Evolutionary conservation across 1,139 yeast genomes (phyloP).

Genomic region (Chernovozyma aurita): DNA sequence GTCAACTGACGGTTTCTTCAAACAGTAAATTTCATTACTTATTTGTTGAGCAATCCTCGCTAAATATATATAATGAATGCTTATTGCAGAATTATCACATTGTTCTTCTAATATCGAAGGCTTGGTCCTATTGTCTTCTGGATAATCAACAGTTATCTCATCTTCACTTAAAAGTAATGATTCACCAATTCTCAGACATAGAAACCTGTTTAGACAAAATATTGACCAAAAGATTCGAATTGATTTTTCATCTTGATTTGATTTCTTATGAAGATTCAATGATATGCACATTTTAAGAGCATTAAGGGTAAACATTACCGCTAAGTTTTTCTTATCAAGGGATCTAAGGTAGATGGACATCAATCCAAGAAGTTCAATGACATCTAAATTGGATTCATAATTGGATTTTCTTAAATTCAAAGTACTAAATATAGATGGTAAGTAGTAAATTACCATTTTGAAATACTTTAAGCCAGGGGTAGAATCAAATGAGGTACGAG

Average conservation of each 20-base stretch:
- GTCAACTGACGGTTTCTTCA: slow-evolving; percentile 14
- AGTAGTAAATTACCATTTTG: slow-evolving; percentile 15
- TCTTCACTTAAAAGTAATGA: slow-evolving; percentile 19
- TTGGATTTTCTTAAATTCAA: slow-evolving; percentile 1
- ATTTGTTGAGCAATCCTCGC: slow-evolving; percentile 24
- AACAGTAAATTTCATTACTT: slow-evolving; percentile 17
- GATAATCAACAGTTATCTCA: slow-evolving; percentile 14
- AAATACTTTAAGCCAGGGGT: slow-evolving; percentile 23
- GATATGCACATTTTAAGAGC: slow-evolving; percentile 26
- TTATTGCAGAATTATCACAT: slow-evolving; percentile 8
- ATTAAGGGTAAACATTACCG: slow-evolving; percentile 19
- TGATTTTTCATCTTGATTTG: slow-evolving; percentile 6
- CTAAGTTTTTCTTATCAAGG: slow-evolving; percentile 25
- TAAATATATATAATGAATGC: slow-evolving; percentile 19
- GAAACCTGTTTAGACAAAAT: slow-evolving; percentile 25
- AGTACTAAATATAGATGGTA: slow-evolving; percentile 15
- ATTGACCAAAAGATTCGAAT: slow-evolving; percentile 18
- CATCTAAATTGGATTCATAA: slow-evolving; percentile 12
- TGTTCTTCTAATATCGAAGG: background rate
- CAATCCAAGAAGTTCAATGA: slow-evolving; percentile 23
- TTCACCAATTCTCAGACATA: slow-evolving; percentile 22
- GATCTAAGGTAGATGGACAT: slow-evolving; percentile 22
- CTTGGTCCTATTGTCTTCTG: slow-evolving; percentile 2
- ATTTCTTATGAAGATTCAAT: slow-evolving; percentile 20
- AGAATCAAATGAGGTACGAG: background rate